Evolutionary conservation across 2,329 filamentous ascomycete genomes (phyloP).

Genomic region (Xylariaceae sp.): DNA sequence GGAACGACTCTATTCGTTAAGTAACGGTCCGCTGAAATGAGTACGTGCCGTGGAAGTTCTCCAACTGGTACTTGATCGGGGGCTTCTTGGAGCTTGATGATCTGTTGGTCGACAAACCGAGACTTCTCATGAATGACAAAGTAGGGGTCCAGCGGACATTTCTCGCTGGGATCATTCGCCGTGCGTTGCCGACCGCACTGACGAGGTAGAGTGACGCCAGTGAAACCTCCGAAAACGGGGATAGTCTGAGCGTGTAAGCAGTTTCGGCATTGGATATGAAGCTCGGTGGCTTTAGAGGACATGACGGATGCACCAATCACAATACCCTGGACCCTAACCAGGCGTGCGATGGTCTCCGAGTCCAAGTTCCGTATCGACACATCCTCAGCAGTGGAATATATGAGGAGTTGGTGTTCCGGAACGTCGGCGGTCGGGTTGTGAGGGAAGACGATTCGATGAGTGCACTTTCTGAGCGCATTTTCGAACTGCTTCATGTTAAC

Average conservation of each 20-base stretch:
- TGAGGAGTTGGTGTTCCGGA: conserved; percentile 87
- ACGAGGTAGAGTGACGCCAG: conserved; percentile 78
- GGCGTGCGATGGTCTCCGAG: conserved; percentile 83
- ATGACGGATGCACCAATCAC: conserved; percentile 96
- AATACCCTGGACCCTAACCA: conserved; percentile 96
- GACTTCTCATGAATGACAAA: conserved; percentile 93
- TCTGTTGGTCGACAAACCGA: conserved; percentile 93
- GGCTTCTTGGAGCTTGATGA: conserved; percentile 95
- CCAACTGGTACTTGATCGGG: conserved; percentile 96
- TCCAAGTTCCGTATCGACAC: conserved; percentile 92
- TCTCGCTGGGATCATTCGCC: conserved; percentile 61
- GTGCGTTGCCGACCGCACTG: conserved; percentile 62
- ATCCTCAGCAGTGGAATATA: conserved; percentile 86
- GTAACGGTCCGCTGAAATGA: conserved; percentile 94
- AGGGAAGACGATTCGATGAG: conserved; percentile 87
- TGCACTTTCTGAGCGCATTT: conserved; percentile 81
- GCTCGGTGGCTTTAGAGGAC: conserved; percentile 85
- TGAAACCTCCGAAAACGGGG: conserved; percentile 76
- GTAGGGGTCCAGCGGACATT: conserved; percentile 91
- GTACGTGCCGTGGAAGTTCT: conserved; percentile 88
- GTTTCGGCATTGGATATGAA: conserved; percentile 83
- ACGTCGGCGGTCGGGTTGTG: conserved; percentile 61
- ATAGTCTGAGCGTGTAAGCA: conserved; percentile 70
- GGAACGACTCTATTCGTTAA: conserved; percentile 93
- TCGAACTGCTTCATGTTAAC: conserved; percentile 63